phyloP scores from a whole-genome alignment of 805 yeast species.

The Scheffersomyces ergatensis region DNA sequence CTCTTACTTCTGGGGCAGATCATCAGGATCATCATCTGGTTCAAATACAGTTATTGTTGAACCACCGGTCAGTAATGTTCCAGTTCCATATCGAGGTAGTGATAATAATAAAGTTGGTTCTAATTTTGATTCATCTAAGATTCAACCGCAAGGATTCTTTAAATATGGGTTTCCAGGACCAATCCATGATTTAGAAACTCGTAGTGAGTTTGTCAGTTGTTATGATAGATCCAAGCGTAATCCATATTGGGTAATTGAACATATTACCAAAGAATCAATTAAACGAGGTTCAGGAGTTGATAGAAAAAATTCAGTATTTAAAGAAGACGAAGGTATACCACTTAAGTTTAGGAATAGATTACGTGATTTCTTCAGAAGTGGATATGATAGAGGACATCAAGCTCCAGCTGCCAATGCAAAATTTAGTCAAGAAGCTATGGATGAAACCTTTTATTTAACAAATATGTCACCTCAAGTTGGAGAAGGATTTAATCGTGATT shows the following conservation, averaged over 20 bases:
- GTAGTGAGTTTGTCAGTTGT: slow-evolving; percentile 79
- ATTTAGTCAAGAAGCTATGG: slow-evolving; percentile 87
- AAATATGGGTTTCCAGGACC: slow-evolving; percentile 97
- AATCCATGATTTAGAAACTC: slow-evolving; percentile 72
- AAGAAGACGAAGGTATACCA: slow-evolving; percentile 85
- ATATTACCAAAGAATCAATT: slow-evolving; percentile 73
- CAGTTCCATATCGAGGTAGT: slow-evolving; percentile 3
- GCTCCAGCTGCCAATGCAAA: slow-evolving; percentile 98
- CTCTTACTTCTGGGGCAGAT: slow-evolving; percentile 39
- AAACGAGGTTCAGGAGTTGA: slow-evolving; percentile 52
- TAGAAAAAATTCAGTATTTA: slow-evolving; percentile 77
- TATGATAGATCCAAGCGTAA: slow-evolving; percentile 82
- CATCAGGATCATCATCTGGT: slow-evolving; percentile 13
- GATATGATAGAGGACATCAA: slow-evolving; percentile 95
- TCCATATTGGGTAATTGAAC: slow-evolving; percentile 91
- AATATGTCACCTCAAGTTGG: slow-evolving; percentile 98
- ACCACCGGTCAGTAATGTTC: slow-evolving; percentile 10
- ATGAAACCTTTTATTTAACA: slow-evolving; percentile 85
- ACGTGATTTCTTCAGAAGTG: slow-evolving; percentile 88
- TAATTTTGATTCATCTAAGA: slow-evolving; percentile 29
- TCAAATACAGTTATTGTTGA: slow-evolving; percentile 1
- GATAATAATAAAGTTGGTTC: slow-evolving; percentile 3
- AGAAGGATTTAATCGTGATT: slow-evolving; percentile 92
- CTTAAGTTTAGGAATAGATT: slow-evolving; percentile 68
- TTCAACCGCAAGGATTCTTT: slow-evolving; percentile 79